Percentiles rank a stretch among this genome's conserved stretches.
phyloP scores from a whole-genome alignment of 345 rosid species.

The Salix suchowensis region DNA sequence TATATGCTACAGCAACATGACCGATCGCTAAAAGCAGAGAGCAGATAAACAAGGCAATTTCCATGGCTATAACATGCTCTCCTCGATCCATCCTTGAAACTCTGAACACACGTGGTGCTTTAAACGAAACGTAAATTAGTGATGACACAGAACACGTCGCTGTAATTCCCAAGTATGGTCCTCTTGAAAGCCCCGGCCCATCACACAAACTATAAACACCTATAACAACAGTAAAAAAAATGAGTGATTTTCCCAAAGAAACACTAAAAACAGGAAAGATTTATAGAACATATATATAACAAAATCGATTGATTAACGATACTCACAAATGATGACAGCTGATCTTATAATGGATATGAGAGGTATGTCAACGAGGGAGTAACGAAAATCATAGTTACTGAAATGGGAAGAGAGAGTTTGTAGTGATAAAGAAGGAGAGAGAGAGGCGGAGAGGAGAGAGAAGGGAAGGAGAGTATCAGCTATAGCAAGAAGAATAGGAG shows the following conservation, averaged over 20 bases:
- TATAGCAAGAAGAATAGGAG: slow-evolving; percentile 68
- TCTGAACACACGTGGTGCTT: slow-evolving; percentile 71
- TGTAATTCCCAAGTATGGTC: slow-evolving; percentile 75
- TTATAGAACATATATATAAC: not conserved
- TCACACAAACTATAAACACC: slow-evolving; percentile 87
- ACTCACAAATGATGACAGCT: slow-evolving; percentile 79
- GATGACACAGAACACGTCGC: slow-evolving; percentile 65
- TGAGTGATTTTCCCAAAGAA: not conserved
- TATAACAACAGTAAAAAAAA: slow-evolving; percentile 5
- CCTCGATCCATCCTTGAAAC: slow-evolving; percentile 33
- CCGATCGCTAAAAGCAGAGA: slow-evolving; percentile 64
- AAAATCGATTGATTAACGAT: not conserved
- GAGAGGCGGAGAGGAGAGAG: slow-evolving; percentile 67
- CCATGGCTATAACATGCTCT: slow-evolving; percentile 47
- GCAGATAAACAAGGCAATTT: slow-evolving; percentile 61
- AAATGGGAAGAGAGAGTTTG: slow-evolving; percentile 34
- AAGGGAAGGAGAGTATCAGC: slow-evolving; percentile 82
- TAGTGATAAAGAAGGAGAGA: slow-evolving; percentile 26
- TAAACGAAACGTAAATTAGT: slow-evolving; percentile 61
- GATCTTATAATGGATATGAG: slow-evolving; percentile 75
- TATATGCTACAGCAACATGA: slow-evolving; percentile 66
- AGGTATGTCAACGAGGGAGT: slow-evolving; percentile 82
- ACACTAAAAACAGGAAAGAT: not conserved
- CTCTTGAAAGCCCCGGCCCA: slow-evolving; percentile 70
- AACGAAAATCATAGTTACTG: slow-evolving; percentile 57